A percentile compares a stretch with the other conserved stretches of the same genome.
phyloP scores from a whole-genome alignment of 177 flowering plant species.

The Vitis hybrid region DNA sequence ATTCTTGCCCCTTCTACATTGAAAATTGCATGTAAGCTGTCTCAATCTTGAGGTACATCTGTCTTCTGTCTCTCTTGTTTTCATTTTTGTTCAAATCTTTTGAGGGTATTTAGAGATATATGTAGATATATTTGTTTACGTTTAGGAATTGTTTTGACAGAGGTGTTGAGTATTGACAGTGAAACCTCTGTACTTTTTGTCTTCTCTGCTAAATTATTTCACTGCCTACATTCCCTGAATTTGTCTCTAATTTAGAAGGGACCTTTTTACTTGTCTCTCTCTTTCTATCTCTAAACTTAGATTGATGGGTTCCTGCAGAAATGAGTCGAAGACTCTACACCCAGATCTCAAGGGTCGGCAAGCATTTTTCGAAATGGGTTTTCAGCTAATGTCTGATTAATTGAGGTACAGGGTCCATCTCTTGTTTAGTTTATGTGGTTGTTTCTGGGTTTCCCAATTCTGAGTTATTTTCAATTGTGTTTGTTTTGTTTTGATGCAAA shows the following conservation, averaged over 20 bases:
- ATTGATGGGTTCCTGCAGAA: slow-evolving; percentile 24
- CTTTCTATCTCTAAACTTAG: slow-evolving; percentile 14
- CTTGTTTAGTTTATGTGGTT: slow-evolving; percentile 9
- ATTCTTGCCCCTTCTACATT: slow-evolving; percentile 8
- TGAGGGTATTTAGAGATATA: background rate
- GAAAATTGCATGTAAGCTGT: slow-evolving; percentile 1
- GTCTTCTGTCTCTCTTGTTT: background rate
- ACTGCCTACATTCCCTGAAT: slow-evolving; percentile 30
- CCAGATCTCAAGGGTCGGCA: slow-evolving; percentile 24
- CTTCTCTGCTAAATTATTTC: slow-evolving; percentile 22
- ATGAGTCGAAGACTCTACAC: slow-evolving; percentile 8
- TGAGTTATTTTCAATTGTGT: slow-evolving; percentile 5
- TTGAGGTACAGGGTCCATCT: slow-evolving; percentile 1
- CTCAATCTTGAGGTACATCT: background rate
- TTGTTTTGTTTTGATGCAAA: slow-evolving; percentile 4
- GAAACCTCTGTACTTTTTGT: slow-evolving; percentile 33
- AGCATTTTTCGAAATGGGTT: slow-evolving; percentile 27
- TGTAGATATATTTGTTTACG: background rate
- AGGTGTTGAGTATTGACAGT: slow-evolving; percentile 19
- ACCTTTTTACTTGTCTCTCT: background rate
- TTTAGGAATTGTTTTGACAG: slow-evolving; percentile 14
- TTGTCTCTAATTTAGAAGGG: slow-evolving; percentile 25
- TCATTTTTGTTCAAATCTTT: background rate
- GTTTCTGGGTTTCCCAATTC: background rate
- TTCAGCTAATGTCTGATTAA: background rate